A percentile compares a stretch with the other conserved stretches of the same genome.
These are phyloP conservation scores for Gossypium ekmanianum DNA, from an alignment of 345 rosid genomes.

Conservation along the genomic window DNA sequence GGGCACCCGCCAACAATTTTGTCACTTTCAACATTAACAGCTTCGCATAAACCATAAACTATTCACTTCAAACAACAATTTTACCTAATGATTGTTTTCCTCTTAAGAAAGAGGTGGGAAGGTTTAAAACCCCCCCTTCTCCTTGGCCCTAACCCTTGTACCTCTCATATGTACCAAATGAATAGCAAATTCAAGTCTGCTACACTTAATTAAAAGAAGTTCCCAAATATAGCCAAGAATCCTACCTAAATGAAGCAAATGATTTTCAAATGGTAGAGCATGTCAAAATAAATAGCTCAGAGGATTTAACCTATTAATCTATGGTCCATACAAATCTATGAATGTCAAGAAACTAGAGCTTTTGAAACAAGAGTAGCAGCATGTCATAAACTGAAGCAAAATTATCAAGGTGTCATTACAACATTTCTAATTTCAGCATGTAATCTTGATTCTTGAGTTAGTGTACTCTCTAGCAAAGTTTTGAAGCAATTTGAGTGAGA, in stretches of 20 bases:
- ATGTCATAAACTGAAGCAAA: neutral
- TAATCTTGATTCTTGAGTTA: neutral
- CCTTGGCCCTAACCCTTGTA: neutral
- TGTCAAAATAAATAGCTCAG: neutral
- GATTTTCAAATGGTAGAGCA: neutral
- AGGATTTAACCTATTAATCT: neutral
- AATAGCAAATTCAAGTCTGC: neutral
- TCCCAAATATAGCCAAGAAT: neutral
- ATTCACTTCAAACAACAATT: neutral
- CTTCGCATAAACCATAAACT: neutral
- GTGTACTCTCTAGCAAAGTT: neutral
- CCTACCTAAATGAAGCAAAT: neutral
- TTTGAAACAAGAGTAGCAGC: neutral
- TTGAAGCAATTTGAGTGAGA: neutral
- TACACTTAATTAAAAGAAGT: neutral
- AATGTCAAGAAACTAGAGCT: slow-evolving; percentile 2
- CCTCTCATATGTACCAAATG: neutral
- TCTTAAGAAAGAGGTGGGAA: neutral
- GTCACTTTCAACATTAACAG: neutral
- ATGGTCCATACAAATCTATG: neutral
- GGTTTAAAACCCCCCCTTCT: neutral
- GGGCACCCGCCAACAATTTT: too few relatives aligned
- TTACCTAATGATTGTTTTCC: neutral
- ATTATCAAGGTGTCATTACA: neutral
- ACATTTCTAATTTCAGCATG: neutral